These are phyloP conservation scores for Pisolithus orientalis DNA, from an alignment of 768 basidiomycete species.

Conservation along the genomic window DNA sequence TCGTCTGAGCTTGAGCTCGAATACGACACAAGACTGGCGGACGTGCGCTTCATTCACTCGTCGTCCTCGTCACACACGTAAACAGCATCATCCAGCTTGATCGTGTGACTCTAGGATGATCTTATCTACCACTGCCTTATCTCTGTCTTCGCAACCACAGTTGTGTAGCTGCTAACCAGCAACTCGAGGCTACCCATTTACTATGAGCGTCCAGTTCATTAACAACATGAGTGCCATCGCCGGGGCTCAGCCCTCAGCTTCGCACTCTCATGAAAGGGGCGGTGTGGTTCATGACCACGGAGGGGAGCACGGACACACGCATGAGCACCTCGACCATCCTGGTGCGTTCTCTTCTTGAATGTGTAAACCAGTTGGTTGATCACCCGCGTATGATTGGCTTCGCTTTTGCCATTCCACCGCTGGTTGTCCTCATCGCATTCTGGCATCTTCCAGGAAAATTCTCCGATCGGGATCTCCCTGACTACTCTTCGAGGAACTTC, in stretches of 20 bases:
- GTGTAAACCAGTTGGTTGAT: not conserved
- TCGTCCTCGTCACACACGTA: not conserved
- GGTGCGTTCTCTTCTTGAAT: conserved; percentile 39
- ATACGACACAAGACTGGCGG: conserved; percentile 40
- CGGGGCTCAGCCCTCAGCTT: conserved; percentile 25
- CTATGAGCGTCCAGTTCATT: conserved; percentile 70
- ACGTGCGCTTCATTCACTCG: conserved; percentile 18
- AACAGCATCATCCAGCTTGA: not conserved
- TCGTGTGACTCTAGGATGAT: no score
- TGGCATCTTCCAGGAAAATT: conserved; percentile 62
- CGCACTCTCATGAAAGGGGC: conserved; percentile 48
- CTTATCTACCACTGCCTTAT: conserved; percentile 4
- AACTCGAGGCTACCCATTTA: not conserved
- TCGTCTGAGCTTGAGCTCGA: conserved; percentile 45
- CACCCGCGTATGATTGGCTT: not conserved
- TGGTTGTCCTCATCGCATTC: not conserved
- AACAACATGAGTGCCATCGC: conserved; percentile 48
- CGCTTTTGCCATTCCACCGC: not conserved
- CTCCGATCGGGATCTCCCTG: conserved; percentile 86
- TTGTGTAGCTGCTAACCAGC: no score
- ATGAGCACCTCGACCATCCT: conserved; percentile 86
- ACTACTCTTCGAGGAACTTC: conserved; percentile 79
- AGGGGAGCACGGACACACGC: conserved; percentile 89
- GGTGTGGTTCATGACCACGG: conserved; percentile 45
- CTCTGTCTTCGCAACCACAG: conserved; percentile 2